A percentile compares a stretch with the other conserved stretches of the same genome.
Evolutionary conservation across 2,329 filamentous ascomycete species (phyloP).

Genomic region (Didymella keratinophila): DNA sequence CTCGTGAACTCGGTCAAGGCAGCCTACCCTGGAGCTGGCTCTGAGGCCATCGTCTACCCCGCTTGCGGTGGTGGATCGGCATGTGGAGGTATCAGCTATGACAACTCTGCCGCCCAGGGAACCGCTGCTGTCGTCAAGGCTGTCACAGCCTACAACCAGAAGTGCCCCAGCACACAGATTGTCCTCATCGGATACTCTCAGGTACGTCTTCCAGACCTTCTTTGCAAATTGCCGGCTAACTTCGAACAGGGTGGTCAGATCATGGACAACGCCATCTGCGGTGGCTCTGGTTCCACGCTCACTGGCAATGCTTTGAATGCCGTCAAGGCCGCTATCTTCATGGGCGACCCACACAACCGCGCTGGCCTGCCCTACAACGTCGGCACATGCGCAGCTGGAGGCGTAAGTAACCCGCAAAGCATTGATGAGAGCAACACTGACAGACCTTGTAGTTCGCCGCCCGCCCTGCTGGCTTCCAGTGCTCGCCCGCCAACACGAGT

Average conservation of each 20-base stretch:
- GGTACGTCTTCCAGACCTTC: slow-evolving; percentile 44
- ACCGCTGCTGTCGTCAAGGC: slow-evolving; percentile 66
- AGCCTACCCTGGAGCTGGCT: slow-evolving; percentile 52
- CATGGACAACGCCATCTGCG: slow-evolving; percentile 68
- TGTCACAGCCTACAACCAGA: slow-evolving; percentile 65
- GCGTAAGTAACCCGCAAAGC: slow-evolving; percentile 57
- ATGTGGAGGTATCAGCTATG: slow-evolving; percentile 68
- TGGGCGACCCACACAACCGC: slow-evolving; percentile 68
- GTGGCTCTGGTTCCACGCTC: slow-evolving; percentile 60
- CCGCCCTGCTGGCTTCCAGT: slow-evolving; percentile 65
- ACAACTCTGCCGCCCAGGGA: slow-evolving; percentile 65
- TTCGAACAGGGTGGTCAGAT: slow-evolving; percentile 65
- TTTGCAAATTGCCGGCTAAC: slow-evolving; percentile 14
- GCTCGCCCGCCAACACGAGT: slow-evolving; percentile 58
- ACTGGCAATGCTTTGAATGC: slow-evolving; percentile 60
- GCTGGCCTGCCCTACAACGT: slow-evolving; percentile 66
- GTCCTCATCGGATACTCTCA: slow-evolving; percentile 71
- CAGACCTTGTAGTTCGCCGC: slow-evolving; percentile 63
- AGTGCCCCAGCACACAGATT: slow-evolving; percentile 65
- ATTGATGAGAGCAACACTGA: slow-evolving; percentile 6
- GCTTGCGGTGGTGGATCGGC: slow-evolving; percentile 68
- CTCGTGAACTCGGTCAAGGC: slow-evolving; percentile 53
- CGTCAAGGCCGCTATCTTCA: slow-evolving; percentile 70
- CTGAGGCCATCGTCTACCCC: slow-evolving; percentile 57
- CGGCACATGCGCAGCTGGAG: slow-evolving; percentile 65